Conservation (phyloP, 805 yeast species). For the Candida vartiovaarae region DNA sequence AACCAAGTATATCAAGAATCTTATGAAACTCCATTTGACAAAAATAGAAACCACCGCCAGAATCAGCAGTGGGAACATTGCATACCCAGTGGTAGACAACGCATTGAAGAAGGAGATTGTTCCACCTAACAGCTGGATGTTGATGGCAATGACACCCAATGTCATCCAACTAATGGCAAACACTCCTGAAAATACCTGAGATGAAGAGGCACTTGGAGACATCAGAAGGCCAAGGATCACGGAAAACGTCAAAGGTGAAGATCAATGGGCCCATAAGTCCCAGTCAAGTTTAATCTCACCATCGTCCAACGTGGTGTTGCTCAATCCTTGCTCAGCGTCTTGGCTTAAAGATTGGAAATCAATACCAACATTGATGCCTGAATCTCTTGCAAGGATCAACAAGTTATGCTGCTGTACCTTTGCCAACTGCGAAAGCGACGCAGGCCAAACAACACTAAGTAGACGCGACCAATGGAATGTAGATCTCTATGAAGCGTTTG, state of each 20-base stretch:
- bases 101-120: slow-evolving; percentile 62
- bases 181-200: slow-evolving; percentile 57
- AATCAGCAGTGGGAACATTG: slow-evolving; percentile 56
- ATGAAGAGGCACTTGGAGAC: slow-evolving; percentile 27
- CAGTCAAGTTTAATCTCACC: slow-evolving; percentile 35
- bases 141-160: slow-evolving; percentile 51
- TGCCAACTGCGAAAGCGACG: slow-evolving; percentile 24
- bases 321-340: slow-evolving; percentile 22
- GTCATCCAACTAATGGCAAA: slow-evolving; percentile 61
- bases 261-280: slow-evolving; percentile 68
- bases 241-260: slow-evolving; percentile 51
- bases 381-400: slow-evolving; percentile 22
- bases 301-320: slow-evolving; percentile 18
- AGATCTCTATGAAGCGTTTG: slow-evolving; percentile 45
- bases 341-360: slow-evolving; percentile 24
- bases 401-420: slow-evolving; percentile 25
- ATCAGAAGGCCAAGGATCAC: slow-evolving; percentile 35
- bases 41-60: slow-evolving; percentile 44
- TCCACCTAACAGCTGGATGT: slow-evolving; percentile 56
- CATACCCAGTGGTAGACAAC: slow-evolving; percentile 63
- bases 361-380: slow-evolving; percentile 25
- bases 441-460: slow-evolving; percentile 37
- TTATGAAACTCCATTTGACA: slow-evolving; percentile 39
- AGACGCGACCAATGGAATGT: slow-evolving; percentile 34
- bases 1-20: slow-evolving; percentile 39